Base-by-base conservation (phyloP, 176 grass and related monocot genomes). In the Oryza longistaminata region DNA sequence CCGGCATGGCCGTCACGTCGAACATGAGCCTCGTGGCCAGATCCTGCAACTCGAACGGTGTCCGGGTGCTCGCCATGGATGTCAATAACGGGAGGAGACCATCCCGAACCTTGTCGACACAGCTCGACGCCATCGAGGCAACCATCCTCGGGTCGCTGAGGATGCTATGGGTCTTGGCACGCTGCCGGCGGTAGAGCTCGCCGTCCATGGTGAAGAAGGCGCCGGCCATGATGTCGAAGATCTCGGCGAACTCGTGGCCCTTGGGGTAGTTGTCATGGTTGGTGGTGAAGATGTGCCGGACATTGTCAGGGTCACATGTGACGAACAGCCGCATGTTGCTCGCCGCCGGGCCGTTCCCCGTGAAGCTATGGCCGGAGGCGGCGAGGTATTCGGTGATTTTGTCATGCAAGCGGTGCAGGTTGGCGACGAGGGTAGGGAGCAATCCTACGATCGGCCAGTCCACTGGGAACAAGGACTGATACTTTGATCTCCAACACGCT, bases 201-300 rank as follows among this genome's bases (percentile, higher is more conserved):
- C 68, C 76, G 53, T 86, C 84, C 0, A 76, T 29, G 68, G 71
- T 86, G 68, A 86, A 86, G 76, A 86, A 80, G 24, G 55, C 70
- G 25, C 72, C 84, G 17, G 76, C 76, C 68, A 86, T 69, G 55
- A 86, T 8, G 68, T 86, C 84, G 35, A 86, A 80, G 68, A 80
- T 86, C 37, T 79, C 42, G 2, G 55, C 22, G 85, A 80, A 86
- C 25, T 86, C 68, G 3, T 55, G 53, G 69, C 85, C 85, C 27
- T 86, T 86, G 17, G 85, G 76, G 42, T 86, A 86, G n/a, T 86
- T 86, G 2, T 37, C 52, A 48, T 80, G 79, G 76, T 73, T 66
- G 55, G 68, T 2, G 40, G 24, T 74, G 66, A 86, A 86, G 68
- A 86, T n/a, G 17, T 86, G 85, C n/a, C 64, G 77, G 25, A 86